Evolutionary conservation across 2,329 filamentous ascomycete species (phyloP).

Genomic region (Stemphylium vesicarium): DNA sequence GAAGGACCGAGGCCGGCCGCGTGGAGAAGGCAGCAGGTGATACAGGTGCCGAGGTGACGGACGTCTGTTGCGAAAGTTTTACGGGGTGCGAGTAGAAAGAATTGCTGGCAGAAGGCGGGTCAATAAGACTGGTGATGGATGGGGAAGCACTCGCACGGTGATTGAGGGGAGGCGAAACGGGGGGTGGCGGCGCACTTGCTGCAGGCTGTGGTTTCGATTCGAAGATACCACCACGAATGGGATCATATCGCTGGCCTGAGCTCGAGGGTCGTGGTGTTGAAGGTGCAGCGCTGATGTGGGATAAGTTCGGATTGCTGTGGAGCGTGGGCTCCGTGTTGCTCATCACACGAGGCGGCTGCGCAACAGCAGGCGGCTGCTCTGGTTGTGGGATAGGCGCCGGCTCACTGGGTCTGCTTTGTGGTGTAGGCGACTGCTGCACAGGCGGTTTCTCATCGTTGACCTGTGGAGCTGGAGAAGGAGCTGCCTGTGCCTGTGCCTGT

Average conservation of each 20-base stretch:
- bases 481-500: slow-evolving; percentile 32
- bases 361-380: slow-evolving; percentile 35
- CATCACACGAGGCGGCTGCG: slow-evolving; percentile 42
- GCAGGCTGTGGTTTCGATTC: slow-evolving; percentile 50
- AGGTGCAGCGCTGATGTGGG: slow-evolving; percentile 53
- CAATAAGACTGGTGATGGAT: slow-evolving; percentile 88
- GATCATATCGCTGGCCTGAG: slow-evolving; percentile 86
- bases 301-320: slow-evolving; percentile 46
- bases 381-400: slow-evolving; percentile 30
- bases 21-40: slow-evolving; percentile 45
- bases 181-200: slow-evolving; percentile 55
- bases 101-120: slow-evolving; percentile 62
- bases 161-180: slow-evolving; percentile 62
- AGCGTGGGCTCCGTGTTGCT: slow-evolving; percentile 49
- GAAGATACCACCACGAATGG: slow-evolving; percentile 71
- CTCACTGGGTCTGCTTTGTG: slow-evolving; percentile 40
- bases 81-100: slow-evolving; percentile 42
- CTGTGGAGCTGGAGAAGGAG: slow-evolving; percentile 25
- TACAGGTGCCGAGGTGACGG: slow-evolving; percentile 49
- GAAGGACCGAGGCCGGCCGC: slow-evolving; percentile 37
- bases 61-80: slow-evolving; percentile 44
- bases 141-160: slow-evolving; percentile 86
- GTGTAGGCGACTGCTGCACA: slow-evolving; percentile 33
- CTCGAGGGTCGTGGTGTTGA: slow-evolving; percentile 62
- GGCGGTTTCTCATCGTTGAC: slow-evolving; percentile 35